Evolutionary conservation across 257 asterid species (phyloP).

Genomic region (Solanum ossicruentum): DNA sequence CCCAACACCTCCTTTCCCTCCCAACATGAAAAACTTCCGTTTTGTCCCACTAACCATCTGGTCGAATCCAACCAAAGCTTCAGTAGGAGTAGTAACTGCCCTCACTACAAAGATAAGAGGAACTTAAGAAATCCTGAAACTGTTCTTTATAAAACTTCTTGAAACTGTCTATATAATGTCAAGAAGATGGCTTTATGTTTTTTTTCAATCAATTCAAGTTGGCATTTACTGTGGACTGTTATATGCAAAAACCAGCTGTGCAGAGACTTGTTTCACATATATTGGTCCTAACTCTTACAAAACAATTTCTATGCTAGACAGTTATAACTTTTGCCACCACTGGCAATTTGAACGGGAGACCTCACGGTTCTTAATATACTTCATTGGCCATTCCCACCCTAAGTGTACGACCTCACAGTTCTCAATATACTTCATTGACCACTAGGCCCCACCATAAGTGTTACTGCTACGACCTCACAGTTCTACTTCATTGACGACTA

Average conservation of each 20-base stretch:
- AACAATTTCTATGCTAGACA: neutral
- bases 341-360: neutral
- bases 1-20: conserved; percentile 87
- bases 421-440: neutral
- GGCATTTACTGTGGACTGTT: neutral
- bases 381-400: neutral
- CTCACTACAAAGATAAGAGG: conserved; percentile 36
- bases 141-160: neutral
- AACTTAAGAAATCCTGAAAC: neutral
- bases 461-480: neutral
- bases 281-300: neutral
- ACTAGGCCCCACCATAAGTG: neutral
- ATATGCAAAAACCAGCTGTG: neutral
- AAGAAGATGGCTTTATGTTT: neutral
- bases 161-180: neutral
- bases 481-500: no score
- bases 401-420: neutral
- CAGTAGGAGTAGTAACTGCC: conserved; percentile 17
- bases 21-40: conserved; percentile 64
- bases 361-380: neutral
- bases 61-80: conserved; percentile 26
- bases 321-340: neutral
- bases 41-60: conserved; percentile 43
- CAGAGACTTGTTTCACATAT: neutral
- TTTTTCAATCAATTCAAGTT: neutral